phyloP scores from a whole-genome alignment of 2,329 filamentous ascomycete genomes.

The Curvularia lunata region DNA sequence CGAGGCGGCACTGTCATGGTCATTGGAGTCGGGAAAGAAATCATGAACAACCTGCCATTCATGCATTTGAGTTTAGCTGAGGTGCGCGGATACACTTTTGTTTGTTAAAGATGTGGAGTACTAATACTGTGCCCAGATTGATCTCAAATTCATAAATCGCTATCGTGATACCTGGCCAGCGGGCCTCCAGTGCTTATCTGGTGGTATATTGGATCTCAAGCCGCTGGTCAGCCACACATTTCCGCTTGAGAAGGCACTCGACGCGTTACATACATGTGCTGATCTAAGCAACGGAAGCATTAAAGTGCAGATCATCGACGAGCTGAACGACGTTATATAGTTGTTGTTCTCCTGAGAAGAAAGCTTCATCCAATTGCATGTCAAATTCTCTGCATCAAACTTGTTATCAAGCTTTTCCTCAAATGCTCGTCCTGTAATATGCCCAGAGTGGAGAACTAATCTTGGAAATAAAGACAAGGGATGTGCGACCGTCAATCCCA shows the following conservation, averaged over 20 bases:
- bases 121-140: conserved; percentile 55
- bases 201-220: conserved; percentile 66
- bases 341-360: neutral
- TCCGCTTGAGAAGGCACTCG: conserved; percentile 65
- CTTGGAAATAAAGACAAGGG: too few species aligned
- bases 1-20: conserved; percentile 68
- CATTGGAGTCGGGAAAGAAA: conserved; percentile 66
- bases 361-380: neutral
- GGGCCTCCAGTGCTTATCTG: conserved; percentile 66
- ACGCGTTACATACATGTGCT: conserved; percentile 62
- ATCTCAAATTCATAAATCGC: conserved; percentile 73
- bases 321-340: conserved; percentile 37
- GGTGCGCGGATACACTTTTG: conserved; percentile 40
- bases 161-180: conserved; percentile 74
- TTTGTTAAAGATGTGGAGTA: neutral
- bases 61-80: conserved; percentile 70
- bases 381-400: too few species aligned
- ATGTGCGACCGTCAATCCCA: too few species aligned
- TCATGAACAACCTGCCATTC: conserved; percentile 71
- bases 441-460: too few species aligned
- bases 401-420: too few species aligned
- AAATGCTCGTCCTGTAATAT: too few species aligned
- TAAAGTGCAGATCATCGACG: conserved; percentile 66
- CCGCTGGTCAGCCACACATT: conserved; percentile 68
- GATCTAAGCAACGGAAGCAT: conserved; percentile 62